Evolutionary conservation across 371 early-diverging fungal genomes (phyloP).

Genomic region (Mortierella sp.): DNA sequence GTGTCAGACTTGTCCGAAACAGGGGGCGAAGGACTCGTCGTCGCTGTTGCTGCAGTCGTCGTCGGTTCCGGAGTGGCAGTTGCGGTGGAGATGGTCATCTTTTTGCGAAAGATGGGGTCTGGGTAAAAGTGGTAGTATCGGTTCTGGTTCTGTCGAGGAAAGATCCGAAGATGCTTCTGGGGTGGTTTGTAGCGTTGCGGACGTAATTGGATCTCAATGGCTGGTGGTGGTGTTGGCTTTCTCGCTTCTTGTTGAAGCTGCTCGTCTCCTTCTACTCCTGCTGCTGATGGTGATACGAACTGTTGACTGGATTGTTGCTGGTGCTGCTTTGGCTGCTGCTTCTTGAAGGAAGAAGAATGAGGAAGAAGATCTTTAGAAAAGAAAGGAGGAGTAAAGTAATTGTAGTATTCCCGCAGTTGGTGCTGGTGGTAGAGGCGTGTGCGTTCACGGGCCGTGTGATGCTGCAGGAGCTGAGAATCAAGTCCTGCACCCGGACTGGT

Average conservation of each 20-base stretch:
- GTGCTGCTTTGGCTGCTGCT: neutral
- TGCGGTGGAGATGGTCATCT: conserved; percentile 8
- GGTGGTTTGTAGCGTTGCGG: conserved; percentile 22
- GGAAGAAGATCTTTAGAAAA: neutral
- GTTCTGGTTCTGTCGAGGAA: conserved; percentile 30
- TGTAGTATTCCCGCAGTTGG: conserved; percentile 8
- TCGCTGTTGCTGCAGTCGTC: neutral
- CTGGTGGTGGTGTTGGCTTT: neutral
- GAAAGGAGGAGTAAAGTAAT: neutral
- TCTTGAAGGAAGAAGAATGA: neutral
- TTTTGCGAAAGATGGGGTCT: conserved; percentile 36
- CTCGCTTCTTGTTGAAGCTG: neutral
- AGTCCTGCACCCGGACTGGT: conserved; percentile 14
- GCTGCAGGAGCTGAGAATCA: conserved; percentile 19
- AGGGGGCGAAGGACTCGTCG: neutral
- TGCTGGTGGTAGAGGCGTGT: conserved; percentile 25
- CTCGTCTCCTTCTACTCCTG: neutral
- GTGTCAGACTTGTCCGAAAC: neutral
- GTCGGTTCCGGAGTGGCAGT: neutral
- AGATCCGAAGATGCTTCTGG: conserved; percentile 19
- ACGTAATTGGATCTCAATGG: neutral
- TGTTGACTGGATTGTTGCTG: neutral
- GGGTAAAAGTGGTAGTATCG: conserved; percentile 44
- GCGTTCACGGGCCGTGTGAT: conserved; percentile 23
- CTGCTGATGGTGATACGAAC: neutral